These are phyloP conservation scores for Gremmenia infestans DNA, from an alignment of 2,329 filamentous ascomycete species.

Conservation along the genomic window DNA sequence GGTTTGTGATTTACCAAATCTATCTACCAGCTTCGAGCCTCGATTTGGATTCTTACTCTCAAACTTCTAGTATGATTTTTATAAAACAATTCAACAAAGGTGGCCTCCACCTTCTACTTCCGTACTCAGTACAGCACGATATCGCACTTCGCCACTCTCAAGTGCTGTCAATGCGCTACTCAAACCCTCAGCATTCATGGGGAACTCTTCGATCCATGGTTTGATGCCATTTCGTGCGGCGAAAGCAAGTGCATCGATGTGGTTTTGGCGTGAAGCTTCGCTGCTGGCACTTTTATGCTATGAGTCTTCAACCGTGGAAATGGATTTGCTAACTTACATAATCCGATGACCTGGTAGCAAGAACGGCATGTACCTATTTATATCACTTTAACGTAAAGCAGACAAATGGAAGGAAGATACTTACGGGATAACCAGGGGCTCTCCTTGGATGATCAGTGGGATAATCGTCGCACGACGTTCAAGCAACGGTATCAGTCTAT, in stretches of 20 bases:
- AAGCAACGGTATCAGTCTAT: slow-evolving; percentile 8
- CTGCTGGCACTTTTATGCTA: slow-evolving; percentile 8
- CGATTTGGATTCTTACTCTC: too few relatives aligned
- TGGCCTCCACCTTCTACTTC: too few relatives aligned
- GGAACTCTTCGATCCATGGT: slow-evolving; percentile 18
- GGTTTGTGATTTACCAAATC: too few relatives aligned
- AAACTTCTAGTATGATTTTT: too few relatives aligned
- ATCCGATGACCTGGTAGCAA: slow-evolving; percentile 10
- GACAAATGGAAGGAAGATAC: not conserved
- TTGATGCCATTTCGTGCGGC: slow-evolving; percentile 15
- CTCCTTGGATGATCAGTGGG: slow-evolving; percentile 11
- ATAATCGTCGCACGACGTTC: slow-evolving; percentile 12
- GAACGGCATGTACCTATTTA: slow-evolving; percentile 11
- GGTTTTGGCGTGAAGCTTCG: slow-evolving; percentile 14
- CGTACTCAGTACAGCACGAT: too few relatives aligned
- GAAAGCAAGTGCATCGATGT: slow-evolving; percentile 13
- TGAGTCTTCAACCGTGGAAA: not conserved
- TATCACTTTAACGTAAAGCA: not conserved
- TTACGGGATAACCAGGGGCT: slow-evolving; percentile 10
- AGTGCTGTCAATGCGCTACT: too few relatives aligned
- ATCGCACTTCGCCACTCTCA: too few relatives aligned
- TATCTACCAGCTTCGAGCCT: too few relatives aligned
- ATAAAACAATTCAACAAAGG: too few relatives aligned
- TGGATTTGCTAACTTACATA: not conserved
- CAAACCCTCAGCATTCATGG: not conserved